Evolutionary conservation across 2,329 filamentous ascomycete species (phyloP).

Genomic region (Bipolaris gigantea): DNA sequence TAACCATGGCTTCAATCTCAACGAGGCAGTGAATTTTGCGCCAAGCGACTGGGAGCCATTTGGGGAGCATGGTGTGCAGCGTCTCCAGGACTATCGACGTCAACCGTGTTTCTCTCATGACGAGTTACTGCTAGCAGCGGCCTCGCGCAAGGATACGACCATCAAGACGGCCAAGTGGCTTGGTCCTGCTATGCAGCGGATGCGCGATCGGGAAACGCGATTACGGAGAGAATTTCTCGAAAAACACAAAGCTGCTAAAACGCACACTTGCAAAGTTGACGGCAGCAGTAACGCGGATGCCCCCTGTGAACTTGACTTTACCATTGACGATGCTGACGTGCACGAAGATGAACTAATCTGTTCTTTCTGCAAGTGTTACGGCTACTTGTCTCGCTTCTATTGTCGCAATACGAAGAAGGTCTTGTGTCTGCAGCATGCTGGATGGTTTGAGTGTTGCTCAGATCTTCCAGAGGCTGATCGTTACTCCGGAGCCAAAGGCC

Average conservation of each 20-base stretch:
- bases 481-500: slow-evolving; percentile 56
- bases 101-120: slow-evolving; percentile 98
- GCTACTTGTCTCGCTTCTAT: slow-evolving; percentile 86
- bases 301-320: slow-evolving; percentile 36
- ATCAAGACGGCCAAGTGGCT: slow-evolving; percentile 97
- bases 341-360: slow-evolving; percentile 93
- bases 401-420: slow-evolving; percentile 81
- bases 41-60: slow-evolving; percentile 94
- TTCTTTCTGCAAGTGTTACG: slow-evolving; percentile 86
- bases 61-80: slow-evolving; percentile 81
- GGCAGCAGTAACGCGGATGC: slow-evolving; percentile 52
- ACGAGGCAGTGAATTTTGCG: slow-evolving; percentile 98
- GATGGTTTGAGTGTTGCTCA: slow-evolving; percentile 74
- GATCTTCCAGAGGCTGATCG: slow-evolving; percentile 67
- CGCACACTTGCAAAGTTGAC: slow-evolving; percentile 49
- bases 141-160: slow-evolving; percentile 69
- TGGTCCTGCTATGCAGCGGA: slow-evolving; percentile 78
- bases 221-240: slow-evolving; percentile 70
- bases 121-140: slow-evolving; percentile 88
- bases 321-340: slow-evolving; percentile 65
- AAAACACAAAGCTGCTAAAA: slow-evolving; percentile 59
- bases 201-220: slow-evolving; percentile 71
- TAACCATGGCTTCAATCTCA: slow-evolving; percentile 98
- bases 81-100: slow-evolving; percentile 82
- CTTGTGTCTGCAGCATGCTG: slow-evolving; percentile 80